A percentile compares a stretch with the other conserved stretches of the same genome.
Evolutionary conservation across 768 basidiomycete genomes (phyloP).

Genomic region (Rhodotorula paludigena): DNA sequence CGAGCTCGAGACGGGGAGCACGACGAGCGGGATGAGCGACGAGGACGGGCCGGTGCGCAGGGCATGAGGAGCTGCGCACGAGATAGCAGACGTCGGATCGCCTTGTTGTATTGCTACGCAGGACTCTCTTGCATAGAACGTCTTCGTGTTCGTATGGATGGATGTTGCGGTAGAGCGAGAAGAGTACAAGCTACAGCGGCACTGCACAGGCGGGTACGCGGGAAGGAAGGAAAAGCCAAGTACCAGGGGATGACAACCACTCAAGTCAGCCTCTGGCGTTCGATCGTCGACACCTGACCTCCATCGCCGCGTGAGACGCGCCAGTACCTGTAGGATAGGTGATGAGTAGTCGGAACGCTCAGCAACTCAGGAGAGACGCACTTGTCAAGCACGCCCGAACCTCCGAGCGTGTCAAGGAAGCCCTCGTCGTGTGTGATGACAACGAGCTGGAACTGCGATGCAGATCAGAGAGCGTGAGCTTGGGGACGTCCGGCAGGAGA

Average conservation of each 20-base stretch:
- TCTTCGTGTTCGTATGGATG: neutral
- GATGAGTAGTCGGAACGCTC: neutral
- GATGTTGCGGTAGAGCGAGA: neutral
- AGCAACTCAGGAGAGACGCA: conserved; percentile 48
- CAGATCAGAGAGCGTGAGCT: neutral
- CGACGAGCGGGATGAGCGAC: neutral
- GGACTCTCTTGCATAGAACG: too few species aligned
- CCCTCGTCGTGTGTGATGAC: conserved; percentile 97
- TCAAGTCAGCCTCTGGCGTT: conserved; percentile 30
- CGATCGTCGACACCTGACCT: conserved; percentile 35
- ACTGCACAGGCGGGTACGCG: neutral
- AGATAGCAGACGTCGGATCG: neutral
- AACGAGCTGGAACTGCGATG: conserved; percentile 67
- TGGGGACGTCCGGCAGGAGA: neutral
- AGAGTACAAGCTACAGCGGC: neutral
- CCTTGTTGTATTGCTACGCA: neutral
- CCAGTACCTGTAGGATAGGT: conserved; percentile 19
- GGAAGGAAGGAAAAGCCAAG: neutral
- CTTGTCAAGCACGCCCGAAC: conserved; percentile 86
- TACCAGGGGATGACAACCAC: too few species aligned
- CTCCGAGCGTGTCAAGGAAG: conserved; percentile 84
- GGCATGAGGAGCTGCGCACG: neutral
- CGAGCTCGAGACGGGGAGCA: neutral
- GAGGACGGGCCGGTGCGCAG: conserved; percentile 8
- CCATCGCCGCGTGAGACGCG: conserved; percentile 32